Evolutionary conservation across 2,329 filamentous ascomycete species (phyloP), one percentile per base, ranked within the genome.

Genomic region (Arachnomyces sp.): DNA sequence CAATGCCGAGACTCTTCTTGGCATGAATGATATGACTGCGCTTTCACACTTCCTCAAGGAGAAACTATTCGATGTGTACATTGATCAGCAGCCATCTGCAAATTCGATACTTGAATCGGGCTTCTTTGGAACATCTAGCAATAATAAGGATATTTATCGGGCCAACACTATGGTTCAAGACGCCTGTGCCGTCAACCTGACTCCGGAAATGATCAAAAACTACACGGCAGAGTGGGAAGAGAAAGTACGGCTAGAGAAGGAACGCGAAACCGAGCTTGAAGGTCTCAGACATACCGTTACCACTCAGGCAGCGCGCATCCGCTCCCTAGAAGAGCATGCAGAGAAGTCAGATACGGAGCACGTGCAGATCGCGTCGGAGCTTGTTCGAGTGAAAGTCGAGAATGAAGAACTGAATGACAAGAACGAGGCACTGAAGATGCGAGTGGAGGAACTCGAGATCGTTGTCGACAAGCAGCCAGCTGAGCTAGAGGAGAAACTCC

Each of bases 171-270:
- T 98, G 45, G 86, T 98, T 11, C 84, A 85, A 44, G 92, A 98
- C 62, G 92, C 92, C 1, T 95, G 89, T 56, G 82, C 85, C 28
- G 75, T 96, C 38, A 84, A 86, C 55, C 80, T 98, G 31, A 86
- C 86, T 0, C 80, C 86, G 0, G 85, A 93, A 54, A 79, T 84
- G 54, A 77, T 98, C 15, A 84, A 84, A 53, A 67, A 74, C 3
- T 98, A 96, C 61, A 83, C 82, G 0, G 59, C 73, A 0, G 92
- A 98, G 57, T 98, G 89, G 89, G 87, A 94, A 58, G 90, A 95
- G 55, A 88, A 88, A 66, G 84, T 83, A 6, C 80, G 80, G n/a
- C 58, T 74, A 0, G 87, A 95, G 53, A 86, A 84, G 57, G 86
- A 88, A 44, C 80, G 86, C 2, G 87, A 95, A 58, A 72, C 75